Base-by-base conservation (phyloP, 1,284 basidiomycete genomes). In the Mycosarcoma mackinlayi region DNA sequence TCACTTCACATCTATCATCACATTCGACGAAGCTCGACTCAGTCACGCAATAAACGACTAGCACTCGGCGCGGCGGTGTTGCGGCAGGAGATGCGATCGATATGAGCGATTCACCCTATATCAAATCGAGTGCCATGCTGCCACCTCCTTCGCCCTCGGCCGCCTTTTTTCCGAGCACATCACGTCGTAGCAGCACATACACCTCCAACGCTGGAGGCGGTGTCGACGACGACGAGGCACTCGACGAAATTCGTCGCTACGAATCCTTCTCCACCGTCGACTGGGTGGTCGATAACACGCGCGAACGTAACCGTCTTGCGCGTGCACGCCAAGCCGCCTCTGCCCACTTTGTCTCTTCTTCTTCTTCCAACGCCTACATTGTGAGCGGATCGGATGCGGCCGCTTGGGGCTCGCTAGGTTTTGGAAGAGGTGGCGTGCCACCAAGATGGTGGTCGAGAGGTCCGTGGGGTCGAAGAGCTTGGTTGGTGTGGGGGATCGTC, bases 271-370 rank as follows among this genome's bases (percentile, higher is more conserved):
- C 68, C 39, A 81, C 80, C 21, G 79, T 81, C 5, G 80, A 82
- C 40, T 82, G 80, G 80, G 73, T 82, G 41, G 79, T 80, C 41
- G 80, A 82, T 31, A 74, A 65, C 28, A 75, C 75, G 8, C 69
- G 80, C 27, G 80, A 82, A 47, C 73, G 80, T 33, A 78, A 75
- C 46, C 67, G 79, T 25, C 38, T 77, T 8, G 65, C 74, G 24
- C 59, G 76, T n/a, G 68, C 75, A 39, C 60, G 73, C 10, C 73
- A 55, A 16, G 56, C 66, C 30, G 61, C 59, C 27, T 68, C 62
- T 23, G 65, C 58, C n/a, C 72, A 67, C 30, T 65, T 66, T 23
- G 66, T 63, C 46, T 54, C 57, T n/a, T 48, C 56, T 25, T 48
- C 45, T 16, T 58, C 58, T 10, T 75, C 57, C 58, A 76, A 63